A percentile compares a stretch with the other conserved stretches of the same genome.
Conservation (phyloP, 805 yeast species). For the Lipomyces sp. region DNA sequence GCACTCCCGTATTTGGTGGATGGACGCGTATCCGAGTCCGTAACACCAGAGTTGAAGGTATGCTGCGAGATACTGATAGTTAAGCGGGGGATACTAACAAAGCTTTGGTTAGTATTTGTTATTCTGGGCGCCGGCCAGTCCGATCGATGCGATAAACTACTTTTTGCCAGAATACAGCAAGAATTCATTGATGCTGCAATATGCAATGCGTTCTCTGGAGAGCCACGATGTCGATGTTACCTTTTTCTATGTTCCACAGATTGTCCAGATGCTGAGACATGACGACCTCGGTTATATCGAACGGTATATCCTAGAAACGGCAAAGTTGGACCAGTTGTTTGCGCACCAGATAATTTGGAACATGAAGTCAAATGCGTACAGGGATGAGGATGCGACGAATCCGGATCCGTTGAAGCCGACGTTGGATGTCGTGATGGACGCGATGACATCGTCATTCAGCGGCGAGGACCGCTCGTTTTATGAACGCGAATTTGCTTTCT, state of each 20-base stretch:
- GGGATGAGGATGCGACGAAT: conserved; percentile 75
- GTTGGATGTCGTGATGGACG: conserved; percentile 65
- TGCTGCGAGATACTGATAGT: background rate
- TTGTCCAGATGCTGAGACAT: conserved; percentile 85
- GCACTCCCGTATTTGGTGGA: conserved; percentile 55
- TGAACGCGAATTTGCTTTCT: conserved; percentile 80
- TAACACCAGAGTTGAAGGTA: conserved; percentile 20
- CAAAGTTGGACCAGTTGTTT: conserved; percentile 82
- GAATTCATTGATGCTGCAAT: conserved; percentile 72
- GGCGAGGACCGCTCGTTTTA: conserved; percentile 63
- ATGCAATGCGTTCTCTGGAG: conserved; percentile 85
- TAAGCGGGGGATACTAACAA: background rate
- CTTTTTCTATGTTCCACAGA: conserved; percentile 96
- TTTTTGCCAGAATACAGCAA: conserved; percentile 71
- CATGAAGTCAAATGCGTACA: conserved; percentile 87
- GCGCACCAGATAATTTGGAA: conserved; percentile 99
- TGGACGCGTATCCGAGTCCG: conserved; percentile 25
- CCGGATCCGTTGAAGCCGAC: conserved; percentile 83
- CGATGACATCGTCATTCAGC: conserved; percentile 61
- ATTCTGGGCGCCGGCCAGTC: conserved; percentile 74
- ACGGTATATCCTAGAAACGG: conserved; percentile 85
- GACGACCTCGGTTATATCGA: conserved; percentile 84
- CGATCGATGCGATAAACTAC: conserved; percentile 78
- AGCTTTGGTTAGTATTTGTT: conserved; percentile 35
- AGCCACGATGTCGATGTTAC: conserved; percentile 81